Conservation (phyloP, 805 yeast species). For the Candida tammaniensis region DNA sequence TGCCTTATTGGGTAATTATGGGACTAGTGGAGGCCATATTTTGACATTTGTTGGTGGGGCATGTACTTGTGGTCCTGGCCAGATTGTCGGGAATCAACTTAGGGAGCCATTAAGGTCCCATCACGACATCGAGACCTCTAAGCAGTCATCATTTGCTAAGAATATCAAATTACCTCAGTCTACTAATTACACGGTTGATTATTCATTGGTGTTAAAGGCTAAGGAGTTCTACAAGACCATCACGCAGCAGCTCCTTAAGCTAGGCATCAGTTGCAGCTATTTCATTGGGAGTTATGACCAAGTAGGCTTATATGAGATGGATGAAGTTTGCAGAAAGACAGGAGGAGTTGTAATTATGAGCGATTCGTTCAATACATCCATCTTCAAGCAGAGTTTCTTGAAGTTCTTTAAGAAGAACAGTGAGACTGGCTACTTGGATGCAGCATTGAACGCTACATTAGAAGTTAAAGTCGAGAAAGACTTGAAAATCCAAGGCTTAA, state of each 20-base stretch:
- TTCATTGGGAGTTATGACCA: slow-evolving; percentile 97
- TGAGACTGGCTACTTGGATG: slow-evolving; percentile 77
- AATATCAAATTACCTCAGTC: slow-evolving; percentile 52
- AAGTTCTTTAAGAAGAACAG: slow-evolving; percentile 79
- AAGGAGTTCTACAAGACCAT: slow-evolving; percentile 62
- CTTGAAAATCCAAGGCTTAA: slow-evolving; percentile 85
- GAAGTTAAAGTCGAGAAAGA: slow-evolving; percentile 86
- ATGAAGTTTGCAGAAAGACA: slow-evolving; percentile 74
- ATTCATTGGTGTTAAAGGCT: slow-evolving; percentile 13
- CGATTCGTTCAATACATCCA: slow-evolving; percentile 92
- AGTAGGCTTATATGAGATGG: slow-evolving; percentile 93
- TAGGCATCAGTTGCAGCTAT: slow-evolving; percentile 81
- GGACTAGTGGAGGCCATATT: slow-evolving; percentile 71
- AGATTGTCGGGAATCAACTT: slow-evolving; percentile 86
- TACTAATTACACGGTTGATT: slow-evolving; percentile 13
- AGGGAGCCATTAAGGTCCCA: slow-evolving; percentile 97
- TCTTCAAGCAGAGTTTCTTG: slow-evolving; percentile 87
- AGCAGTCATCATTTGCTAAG: slow-evolving; percentile 81
- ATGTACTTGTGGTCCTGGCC: slow-evolving; percentile 91
- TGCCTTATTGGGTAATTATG: slow-evolving; percentile 77
- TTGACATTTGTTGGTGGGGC: slow-evolving; percentile 93
- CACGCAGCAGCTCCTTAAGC: slow-evolving; percentile 65
- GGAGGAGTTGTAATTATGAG: slow-evolving; percentile 88
- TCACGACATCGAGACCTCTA: slow-evolving; percentile 89
- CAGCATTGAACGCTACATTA: slow-evolving; percentile 87